Conservation (phyloP, 108 stramenopile genomes). For the Nannochloropsis salina region DNA sequence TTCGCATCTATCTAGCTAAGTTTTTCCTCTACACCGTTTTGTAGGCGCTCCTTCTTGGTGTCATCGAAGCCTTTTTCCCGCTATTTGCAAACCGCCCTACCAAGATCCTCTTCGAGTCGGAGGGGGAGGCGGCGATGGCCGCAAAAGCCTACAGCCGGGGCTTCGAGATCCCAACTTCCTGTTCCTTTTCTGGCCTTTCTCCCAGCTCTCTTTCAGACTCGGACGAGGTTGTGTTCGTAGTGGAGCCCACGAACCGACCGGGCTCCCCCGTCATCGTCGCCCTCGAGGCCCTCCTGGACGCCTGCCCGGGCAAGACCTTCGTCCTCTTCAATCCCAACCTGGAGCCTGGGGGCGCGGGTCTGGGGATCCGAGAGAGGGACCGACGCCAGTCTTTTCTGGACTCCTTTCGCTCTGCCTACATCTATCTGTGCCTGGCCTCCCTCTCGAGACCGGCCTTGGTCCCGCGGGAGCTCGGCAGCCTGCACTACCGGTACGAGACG, state of each 20-base stretch:
- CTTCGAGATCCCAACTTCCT: conserved; percentile 8
- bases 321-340: conserved; percentile 8
- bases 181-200: not conserved
- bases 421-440: conserved; percentile 6
- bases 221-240: not conserved
- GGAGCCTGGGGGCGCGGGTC: not conserved
- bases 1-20: too few species aligned
- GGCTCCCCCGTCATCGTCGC: not conserved
- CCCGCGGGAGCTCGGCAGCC: not conserved
- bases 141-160: not conserved
- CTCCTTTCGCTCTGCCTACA: not conserved
- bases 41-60: not conserved
- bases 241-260: not conserved
- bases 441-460: not conserved
- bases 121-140: not conserved
- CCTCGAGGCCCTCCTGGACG: not conserved
- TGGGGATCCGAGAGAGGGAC: not conserved
- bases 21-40: not conserved
- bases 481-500: not conserved
- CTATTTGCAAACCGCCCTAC: not conserved
- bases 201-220: not conserved
- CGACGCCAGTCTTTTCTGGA: not conserved
- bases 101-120: not conserved
- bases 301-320: not conserved
- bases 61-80: conserved; percentile 17